A percentile compares a stretch with the other conserved stretches of the same genome.
Conservation (phyloP, 2,329 filamentous ascomycete genomes). For the Chaetomiaceae sp. region DNA sequence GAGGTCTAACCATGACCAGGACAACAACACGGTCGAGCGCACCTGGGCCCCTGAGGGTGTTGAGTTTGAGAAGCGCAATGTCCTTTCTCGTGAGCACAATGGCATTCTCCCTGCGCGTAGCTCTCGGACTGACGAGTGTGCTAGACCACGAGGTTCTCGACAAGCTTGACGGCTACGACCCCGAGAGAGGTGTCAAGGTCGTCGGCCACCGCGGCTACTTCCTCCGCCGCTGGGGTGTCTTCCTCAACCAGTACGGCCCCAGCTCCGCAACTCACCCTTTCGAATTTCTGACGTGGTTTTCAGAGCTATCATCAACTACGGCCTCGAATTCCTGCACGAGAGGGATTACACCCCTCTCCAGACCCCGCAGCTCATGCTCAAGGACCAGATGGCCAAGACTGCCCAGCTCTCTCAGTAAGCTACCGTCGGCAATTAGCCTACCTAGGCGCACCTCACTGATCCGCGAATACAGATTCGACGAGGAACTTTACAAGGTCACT, state of each 20-base stretch:
- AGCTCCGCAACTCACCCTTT: background rate
- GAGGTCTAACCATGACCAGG: conserved; percentile 37
- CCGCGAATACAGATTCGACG: conserved; percentile 60
- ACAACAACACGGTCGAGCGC: conserved; percentile 73
- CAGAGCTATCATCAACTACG: conserved; percentile 91
- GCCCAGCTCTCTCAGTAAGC: conserved; percentile 77
- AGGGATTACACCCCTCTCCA: conserved; percentile 80
- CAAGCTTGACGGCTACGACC: conserved; percentile 85
- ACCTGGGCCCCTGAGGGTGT: conserved; percentile 77
- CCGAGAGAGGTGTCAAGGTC: conserved; percentile 87
- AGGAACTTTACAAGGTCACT: conserved; percentile 96
- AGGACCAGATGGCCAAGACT: conserved; percentile 95
- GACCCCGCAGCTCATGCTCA: conserved; percentile 90
- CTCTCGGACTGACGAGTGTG: background rate
- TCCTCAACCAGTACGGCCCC: conserved; percentile 25
- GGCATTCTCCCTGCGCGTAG: background rate
- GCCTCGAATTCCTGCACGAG: conserved; percentile 77
- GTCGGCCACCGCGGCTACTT: conserved; percentile 95
- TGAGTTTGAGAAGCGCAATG: conserved; percentile 66
- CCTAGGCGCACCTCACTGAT: background rate
- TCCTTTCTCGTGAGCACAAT: conserved; percentile 58
- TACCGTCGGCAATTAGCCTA: background rate
- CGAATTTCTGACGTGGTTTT: conserved; percentile 1
- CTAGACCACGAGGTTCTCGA: conserved; percentile 81
- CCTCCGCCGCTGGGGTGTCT: conserved; percentile 77